phyloP scores from a whole-genome alignment of 2,329 filamentous ascomycete genomes.

The Byssothecium circinans region DNA sequence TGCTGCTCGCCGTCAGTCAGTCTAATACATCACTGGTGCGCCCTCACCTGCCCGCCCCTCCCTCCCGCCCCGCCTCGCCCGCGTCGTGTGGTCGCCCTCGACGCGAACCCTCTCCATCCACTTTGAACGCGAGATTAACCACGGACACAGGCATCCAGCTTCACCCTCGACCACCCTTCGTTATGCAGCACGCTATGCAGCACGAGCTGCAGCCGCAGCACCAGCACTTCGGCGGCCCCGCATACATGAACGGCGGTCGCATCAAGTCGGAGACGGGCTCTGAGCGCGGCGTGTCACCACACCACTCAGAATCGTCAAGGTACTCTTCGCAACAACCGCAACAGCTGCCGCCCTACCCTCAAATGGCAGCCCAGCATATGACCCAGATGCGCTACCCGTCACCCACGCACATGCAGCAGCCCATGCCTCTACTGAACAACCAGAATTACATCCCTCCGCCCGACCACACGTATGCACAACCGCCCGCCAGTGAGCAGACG shows the following conservation, averaged over 20 bases:
- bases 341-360: constrained; percentile 51
- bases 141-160: constrained; percentile 40
- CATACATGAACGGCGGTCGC: constrained; percentile 51
- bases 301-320: constrained; percentile 58
- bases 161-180: constrained; percentile 38
- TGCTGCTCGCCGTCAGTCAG: constrained; percentile 23
- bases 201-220: constrained; percentile 47
- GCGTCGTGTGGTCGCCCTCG: constrained; percentile 3
- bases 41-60: constrained; percentile 14
- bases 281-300: constrained; percentile 59
- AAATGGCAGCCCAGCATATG: constrained; percentile 53
- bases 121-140: constrained; percentile 47
- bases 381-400: constrained; percentile 59
- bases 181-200: constrained; percentile 48
- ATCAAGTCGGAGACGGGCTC: constrained; percentile 62
- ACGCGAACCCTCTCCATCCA: constrained; percentile 14
- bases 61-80: constrained; percentile 2
- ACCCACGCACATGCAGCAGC: constrained; percentile 53
- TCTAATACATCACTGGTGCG: constrained; percentile 23
- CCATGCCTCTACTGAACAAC: constrained; percentile 59
- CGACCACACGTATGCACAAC: constrained; percentile 51
- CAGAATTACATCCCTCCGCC: constrained; percentile 57
- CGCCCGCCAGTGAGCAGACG: constrained; percentile 40
- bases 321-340: constrained; percentile 61
- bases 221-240: constrained; percentile 51